Evolutionary conservation across 2,329 filamentous ascomycete species (phyloP).

Genomic region (Cordyceps fumosorosea): DNA sequence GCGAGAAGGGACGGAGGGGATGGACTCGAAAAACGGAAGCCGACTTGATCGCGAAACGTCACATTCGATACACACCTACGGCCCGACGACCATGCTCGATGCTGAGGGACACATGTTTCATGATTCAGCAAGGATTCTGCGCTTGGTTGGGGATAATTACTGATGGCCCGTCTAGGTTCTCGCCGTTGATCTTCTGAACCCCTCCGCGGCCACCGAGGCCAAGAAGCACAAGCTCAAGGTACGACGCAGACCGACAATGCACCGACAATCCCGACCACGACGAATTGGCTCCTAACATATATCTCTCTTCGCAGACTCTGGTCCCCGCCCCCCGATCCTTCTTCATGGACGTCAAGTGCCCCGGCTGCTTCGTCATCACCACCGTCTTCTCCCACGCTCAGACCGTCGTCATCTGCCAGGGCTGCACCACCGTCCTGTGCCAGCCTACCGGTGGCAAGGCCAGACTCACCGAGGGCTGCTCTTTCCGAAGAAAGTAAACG

Average conservation of each 20-base stretch:
- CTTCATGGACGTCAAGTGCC: conserved; percentile 99
- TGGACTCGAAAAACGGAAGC: not conserved
- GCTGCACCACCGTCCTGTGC: conserved; percentile 99
- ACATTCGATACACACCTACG: not conserved
- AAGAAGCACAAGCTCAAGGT: conserved; percentile 99
- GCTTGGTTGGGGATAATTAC: conserved; percentile 30
- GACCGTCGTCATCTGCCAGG: conserved; percentile 99
- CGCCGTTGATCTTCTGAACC: conserved; percentile 99
- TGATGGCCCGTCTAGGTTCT: conserved; percentile 67
- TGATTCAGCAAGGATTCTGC: conserved; percentile 1
- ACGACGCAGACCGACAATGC: conserved; percentile 28
- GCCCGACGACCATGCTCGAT: conserved; percentile 4
- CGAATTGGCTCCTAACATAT: conserved; percentile 17
- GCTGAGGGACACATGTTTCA: conserved; percentile 8
- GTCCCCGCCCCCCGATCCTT: conserved; percentile 96
- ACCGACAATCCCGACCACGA: conserved; percentile 9
- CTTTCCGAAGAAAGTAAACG: conserved; percentile 99
- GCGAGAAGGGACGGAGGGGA: not conserved
- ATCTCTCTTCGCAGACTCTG: conserved; percentile 56
- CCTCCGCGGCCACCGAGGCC: conserved; percentile 92
- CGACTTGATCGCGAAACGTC: not conserved
- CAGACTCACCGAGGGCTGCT: conserved; percentile 98
- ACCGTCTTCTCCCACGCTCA: conserved; percentile 99
- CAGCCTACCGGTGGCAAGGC: conserved; percentile 99
- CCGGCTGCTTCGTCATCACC: conserved; percentile 99